Conservation (phyloP, 345 rosid species). For the Erysimum cheiranthoides region DNA sequence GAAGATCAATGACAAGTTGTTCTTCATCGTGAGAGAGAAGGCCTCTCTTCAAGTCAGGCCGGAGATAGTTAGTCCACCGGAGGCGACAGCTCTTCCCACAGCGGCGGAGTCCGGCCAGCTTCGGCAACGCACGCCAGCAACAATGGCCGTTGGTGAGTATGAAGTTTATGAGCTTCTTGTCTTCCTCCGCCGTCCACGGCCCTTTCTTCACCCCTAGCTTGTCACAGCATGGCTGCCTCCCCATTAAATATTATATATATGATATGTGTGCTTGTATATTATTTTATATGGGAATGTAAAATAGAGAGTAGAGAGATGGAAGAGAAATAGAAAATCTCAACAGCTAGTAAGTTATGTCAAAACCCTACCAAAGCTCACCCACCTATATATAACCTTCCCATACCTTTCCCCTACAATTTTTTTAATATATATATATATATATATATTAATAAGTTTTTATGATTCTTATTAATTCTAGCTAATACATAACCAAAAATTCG, state of each 20-base stretch:
- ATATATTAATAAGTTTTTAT: neutral
- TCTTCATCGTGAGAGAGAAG: conserved; percentile 71
- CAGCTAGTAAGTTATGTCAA: conserved; percentile 39
- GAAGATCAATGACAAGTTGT: conserved; percentile 74
- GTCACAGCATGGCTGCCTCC: conserved; percentile 77
- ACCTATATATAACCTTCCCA: conserved; percentile 43
- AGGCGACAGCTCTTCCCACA: conserved; percentile 88
- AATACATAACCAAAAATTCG: neutral
- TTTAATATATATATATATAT: neutral
- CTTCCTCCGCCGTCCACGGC: conserved; percentile 85
- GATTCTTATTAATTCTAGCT: neutral
- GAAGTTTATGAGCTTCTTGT: conserved; percentile 69
- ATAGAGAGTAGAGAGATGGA: conserved; percentile 6
- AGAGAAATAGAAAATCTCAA: conserved; percentile 10
- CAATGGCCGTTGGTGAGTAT: conserved; percentile 71
- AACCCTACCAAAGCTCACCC: conserved; percentile 50
- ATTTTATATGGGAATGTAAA: conserved; percentile 5
- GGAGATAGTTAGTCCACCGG: conserved; percentile 86
- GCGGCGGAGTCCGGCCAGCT: conserved; percentile 82
- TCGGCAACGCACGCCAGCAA: conserved; percentile 80
- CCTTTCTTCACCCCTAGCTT: conserved; percentile 77
- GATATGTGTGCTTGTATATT: conserved; percentile 5
- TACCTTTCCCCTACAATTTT: conserved; percentile 1
- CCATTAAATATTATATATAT: conserved; percentile 26
- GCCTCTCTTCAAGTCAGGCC: conserved; percentile 80